Percentiles rank a stretch among this genome's conserved stretches.
These are phyloP conservation scores for Paraconiothyrium brasiliense DNA, from an alignment of 2,329 filamentous ascomycete genomes.

Conservation along the genomic window DNA sequence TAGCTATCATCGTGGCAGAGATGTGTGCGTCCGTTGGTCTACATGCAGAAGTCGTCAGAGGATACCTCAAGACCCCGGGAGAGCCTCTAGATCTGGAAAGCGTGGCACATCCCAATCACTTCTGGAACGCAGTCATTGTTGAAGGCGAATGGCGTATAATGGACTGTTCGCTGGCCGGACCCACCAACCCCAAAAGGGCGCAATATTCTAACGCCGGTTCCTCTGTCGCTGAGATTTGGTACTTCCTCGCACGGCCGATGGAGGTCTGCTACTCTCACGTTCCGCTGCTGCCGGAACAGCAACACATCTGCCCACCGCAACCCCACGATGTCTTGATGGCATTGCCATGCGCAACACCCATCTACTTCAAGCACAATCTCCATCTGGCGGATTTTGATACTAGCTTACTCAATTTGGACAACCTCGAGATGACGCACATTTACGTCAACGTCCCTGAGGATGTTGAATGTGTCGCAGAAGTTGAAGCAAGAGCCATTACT, in stretches of 20 bases:
- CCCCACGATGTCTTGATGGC: conserved; percentile 86
- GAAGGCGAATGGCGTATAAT: conserved; percentile 97
- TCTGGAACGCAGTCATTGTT: conserved; percentile 94
- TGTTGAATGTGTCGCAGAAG: conserved; percentile 90
- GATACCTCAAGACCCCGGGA: conserved; percentile 90
- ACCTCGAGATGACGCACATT: conserved; percentile 91
- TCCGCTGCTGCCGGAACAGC: conserved; percentile 84
- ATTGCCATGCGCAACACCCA: conserved; percentile 83
- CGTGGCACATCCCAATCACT: conserved; percentile 90
- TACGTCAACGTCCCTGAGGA: conserved; percentile 88
- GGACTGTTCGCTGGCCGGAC: conserved; percentile 90
- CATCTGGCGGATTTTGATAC: conserved; percentile 92
- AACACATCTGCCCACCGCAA: conserved; percentile 90
- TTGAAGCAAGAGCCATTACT: conserved; percentile 83
- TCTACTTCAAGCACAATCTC: conserved; percentile 84
- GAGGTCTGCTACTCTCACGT: conserved; percentile 97
- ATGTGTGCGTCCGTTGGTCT: conserved; percentile 94
- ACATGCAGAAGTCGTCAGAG: conserved; percentile 84
- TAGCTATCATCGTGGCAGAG: conserved; percentile 85
- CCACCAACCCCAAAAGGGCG: conserved; percentile 83
- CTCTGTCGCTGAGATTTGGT: conserved; percentile 83
- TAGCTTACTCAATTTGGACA: conserved; percentile 82
- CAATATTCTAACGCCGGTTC: conserved; percentile 78
- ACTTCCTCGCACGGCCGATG: conserved; percentile 88
- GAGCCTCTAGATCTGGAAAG: conserved; percentile 78